These are phyloP conservation scores for Nemania diffusa DNA, from an alignment of 2,329 filamentous ascomycete species.

Conservation along the genomic window DNA sequence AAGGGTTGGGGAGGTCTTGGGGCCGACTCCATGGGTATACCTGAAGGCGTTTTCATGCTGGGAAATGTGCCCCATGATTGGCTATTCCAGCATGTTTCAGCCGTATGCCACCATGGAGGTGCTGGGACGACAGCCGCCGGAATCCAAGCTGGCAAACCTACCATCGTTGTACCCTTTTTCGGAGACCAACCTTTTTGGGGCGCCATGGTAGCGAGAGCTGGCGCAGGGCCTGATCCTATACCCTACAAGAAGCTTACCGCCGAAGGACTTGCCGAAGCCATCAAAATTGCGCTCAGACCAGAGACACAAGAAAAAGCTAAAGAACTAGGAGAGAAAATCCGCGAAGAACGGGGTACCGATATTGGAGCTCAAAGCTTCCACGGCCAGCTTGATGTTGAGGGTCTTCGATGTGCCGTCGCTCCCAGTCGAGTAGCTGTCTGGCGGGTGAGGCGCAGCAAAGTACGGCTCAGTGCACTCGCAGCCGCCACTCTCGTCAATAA, in stretches of 20 bases:
- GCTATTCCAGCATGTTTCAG: conserved; percentile 83
- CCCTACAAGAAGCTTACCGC: conserved; percentile 74
- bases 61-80: conserved; percentile 90
- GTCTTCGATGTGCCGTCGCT: conserved; percentile 75
- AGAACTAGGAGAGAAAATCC: conserved; percentile 71
- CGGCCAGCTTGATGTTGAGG: conserved; percentile 72
- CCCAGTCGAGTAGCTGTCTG: conserved; percentile 78
- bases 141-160: conserved; percentile 82
- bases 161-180: conserved; percentile 87
- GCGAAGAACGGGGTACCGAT: conserved; percentile 72
- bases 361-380: conserved; percentile 76
- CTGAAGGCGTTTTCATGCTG: conserved; percentile 82
- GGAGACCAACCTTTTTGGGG: conserved; percentile 89
- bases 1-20: conserved; percentile 91
- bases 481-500: conserved; percentile 74
- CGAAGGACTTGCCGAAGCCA: conserved; percentile 72
- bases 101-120: conserved; percentile 87
- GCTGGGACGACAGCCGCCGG: conserved; percentile 89
- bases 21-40: conserved; percentile 74
- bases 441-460: conserved; percentile 74
- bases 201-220: conserved; percentile 76
- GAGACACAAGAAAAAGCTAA: conserved; percentile 66
- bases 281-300: conserved; percentile 68
- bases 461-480: conserved; percentile 76
- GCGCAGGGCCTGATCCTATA: conserved; percentile 77